Percentiles rank a stretch among this genome's conserved stretches.
These are phyloP conservation scores for Salvia hispanica DNA, from an alignment of 257 asterid species.

Conservation along the genomic window DNA sequence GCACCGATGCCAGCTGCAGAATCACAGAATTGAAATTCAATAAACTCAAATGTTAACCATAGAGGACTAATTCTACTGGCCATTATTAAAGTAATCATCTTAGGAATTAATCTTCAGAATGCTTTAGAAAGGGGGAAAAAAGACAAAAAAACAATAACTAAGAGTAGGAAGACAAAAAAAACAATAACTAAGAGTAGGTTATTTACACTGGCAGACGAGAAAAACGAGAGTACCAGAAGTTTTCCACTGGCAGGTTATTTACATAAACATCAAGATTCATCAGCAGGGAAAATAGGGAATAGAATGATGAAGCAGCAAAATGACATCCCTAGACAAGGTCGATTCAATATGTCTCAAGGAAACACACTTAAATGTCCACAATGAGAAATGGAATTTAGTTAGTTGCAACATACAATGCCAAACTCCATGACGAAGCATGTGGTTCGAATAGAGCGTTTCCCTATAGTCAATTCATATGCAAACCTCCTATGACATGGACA, in stretches of 20 bases:
- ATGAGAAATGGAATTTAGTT: background rate
- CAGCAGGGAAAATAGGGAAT: background rate
- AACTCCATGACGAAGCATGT: constrained; percentile 5
- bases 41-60: background rate
- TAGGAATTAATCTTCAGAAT: background rate
- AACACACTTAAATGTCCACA: background rate
- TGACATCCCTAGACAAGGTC: background rate
- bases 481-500: background rate
- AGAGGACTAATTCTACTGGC: background rate
- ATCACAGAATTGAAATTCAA: constrained; percentile 19
- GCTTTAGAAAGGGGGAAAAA: background rate
- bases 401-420: background rate
- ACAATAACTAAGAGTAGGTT: background rate
- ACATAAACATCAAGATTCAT: constrained; percentile 4
- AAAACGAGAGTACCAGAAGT: background rate
- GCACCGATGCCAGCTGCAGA: constrained; percentile 72
- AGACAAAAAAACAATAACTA: background rate
- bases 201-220: background rate
- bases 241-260: background rate
- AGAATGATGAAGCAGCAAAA: background rate
- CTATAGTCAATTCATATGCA: constrained; percentile 14
- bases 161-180: background rate
- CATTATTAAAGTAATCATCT: constrained; percentile 4
- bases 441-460: background rate
- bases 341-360: background rate